Evolutionary conservation across 2,329 filamentous ascomycete species (phyloP).

Genomic region (Blastomyces emzantsi): DNA sequence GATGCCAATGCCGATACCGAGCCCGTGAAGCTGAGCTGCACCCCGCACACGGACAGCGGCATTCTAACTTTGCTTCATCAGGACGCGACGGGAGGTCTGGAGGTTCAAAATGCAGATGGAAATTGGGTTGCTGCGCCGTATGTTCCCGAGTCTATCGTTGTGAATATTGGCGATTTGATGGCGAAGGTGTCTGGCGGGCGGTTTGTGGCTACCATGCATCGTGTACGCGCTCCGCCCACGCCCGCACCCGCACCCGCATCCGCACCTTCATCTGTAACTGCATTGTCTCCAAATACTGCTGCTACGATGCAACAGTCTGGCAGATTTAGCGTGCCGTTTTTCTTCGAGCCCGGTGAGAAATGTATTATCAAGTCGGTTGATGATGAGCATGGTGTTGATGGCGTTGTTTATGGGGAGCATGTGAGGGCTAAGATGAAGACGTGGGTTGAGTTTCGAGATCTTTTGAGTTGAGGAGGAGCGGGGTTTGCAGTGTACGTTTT

Average conservation of each 20-base stretch:
- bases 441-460: slow-evolving; percentile 38
- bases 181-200: slow-evolving; percentile 33
- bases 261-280: no score
- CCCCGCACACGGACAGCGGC: slow-evolving; percentile 36
- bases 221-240: slow-evolving; percentile 28
- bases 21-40: slow-evolving; percentile 21
- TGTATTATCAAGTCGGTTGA: slow-evolving; percentile 34
- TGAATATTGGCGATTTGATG: slow-evolving; percentile 41
- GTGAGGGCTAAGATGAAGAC: slow-evolving; percentile 38
- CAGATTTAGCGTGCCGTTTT: slow-evolving; percentile 40
- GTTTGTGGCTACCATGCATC: slow-evolving; percentile 41
- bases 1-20: background rate
- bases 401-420: slow-evolving; percentile 36
- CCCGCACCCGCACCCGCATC: slow-evolving; percentile 2
- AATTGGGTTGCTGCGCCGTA: slow-evolving; percentile 37
- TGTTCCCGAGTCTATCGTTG: slow-evolving; percentile 35
- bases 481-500: background rate
- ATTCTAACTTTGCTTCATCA: slow-evolving; percentile 43
- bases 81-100: slow-evolving; percentile 40
- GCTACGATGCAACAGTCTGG: slow-evolving; percentile 15
- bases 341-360: slow-evolving; percentile 40
- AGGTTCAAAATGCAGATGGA: slow-evolving; percentile 37
- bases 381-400: slow-evolving; percentile 21
- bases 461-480: slow-evolving; percentile 5
- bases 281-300: background rate